Base-by-base conservation (phyloP, 2,329 filamentous ascomycete genomes). In the Aspergillus fumigatus region DNA sequence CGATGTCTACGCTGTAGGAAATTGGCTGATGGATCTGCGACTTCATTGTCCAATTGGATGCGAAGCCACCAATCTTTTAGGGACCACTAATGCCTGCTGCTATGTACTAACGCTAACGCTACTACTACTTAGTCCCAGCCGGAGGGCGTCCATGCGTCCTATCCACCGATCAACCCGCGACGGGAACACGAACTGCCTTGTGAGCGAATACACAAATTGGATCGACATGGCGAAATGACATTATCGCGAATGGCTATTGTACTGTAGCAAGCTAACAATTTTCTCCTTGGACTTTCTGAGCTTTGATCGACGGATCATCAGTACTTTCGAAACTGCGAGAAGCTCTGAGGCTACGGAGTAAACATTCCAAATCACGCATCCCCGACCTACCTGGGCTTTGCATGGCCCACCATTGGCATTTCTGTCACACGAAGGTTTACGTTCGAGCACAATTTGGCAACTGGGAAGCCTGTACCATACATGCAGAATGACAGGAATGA, bases 401-500 rank as follows among this genome's bases (percentile, higher is more conserved):
- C n/a, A 23, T 23, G n/a, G 41, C n/a, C 19, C 41, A 45, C 41
- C 19, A 23, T 19, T 11, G 43, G 43, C n/a, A 47, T 47, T 25
- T 26, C 43, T 47, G 43, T 26, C 43, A 47, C 43, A 47, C 43
- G 25, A 47, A 47, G 23, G 21, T 7, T 47, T 23, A 25, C 43
- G 26, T 14, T 11, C 11, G 43, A 10, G 10, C 40, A 43, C 40
- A 21, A 43, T 4, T 4, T 43, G n/a, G 40, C 40, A 43, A 43
- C 21, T 21, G n/a, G n/a, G 11, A 29, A 26, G 25, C 26, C 26
- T 27, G 8, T 50, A 48, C 48, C 52, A 26, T 48, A 4, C 4
- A 50, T 29, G 48, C 35, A 51, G 51, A 55, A 29, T 70, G 69
- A 71, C 65, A 70, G 63, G 64, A 55, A 29, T 70, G 69, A 71